A percentile compares a stretch with the other conserved stretches of the same genome.
These are phyloP conservation scores for Chenopodium album DNA, from an alignment of 148 eudicot species.

Conservation along the genomic window DNA sequence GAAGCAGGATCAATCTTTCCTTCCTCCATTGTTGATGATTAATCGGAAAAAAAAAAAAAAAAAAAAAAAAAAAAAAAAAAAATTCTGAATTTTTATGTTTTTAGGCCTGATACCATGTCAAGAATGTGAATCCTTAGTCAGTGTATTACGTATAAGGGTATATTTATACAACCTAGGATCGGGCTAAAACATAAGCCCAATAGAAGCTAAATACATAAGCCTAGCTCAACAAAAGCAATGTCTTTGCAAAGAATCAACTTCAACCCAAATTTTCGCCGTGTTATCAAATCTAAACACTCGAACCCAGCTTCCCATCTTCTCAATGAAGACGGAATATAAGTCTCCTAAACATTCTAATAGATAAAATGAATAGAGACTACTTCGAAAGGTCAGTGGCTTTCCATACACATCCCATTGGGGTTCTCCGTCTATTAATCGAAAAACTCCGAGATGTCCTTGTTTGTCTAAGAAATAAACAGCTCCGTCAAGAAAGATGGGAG, in stretches of 20 bases:
- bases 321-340: slow-evolving; percentile 12
- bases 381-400: not conserved
- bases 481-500: not conserved
- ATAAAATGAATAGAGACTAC: not conserved
- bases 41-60: no score
- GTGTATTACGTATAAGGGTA: no score
- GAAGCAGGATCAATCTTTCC: no score
- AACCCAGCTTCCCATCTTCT: not conserved
- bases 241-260: not conserved
- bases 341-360: not conserved
- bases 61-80: no score
- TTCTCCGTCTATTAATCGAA: not conserved
- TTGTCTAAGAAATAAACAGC: slow-evolving; percentile 1
- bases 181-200: no score
- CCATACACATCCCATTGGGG: not conserved
- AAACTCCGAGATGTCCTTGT: not conserved
- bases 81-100: no score
- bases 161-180: no score
- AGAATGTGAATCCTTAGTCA: no score
- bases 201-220: no score
- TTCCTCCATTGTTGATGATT: no score
- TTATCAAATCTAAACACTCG: not conserved
- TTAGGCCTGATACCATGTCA: no score
- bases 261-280: not conserved
- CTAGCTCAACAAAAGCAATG: not conserved